phyloP scores from a whole-genome alignment of 2,329 filamentous ascomycete species.

The Xylariaceae sp. region DNA sequence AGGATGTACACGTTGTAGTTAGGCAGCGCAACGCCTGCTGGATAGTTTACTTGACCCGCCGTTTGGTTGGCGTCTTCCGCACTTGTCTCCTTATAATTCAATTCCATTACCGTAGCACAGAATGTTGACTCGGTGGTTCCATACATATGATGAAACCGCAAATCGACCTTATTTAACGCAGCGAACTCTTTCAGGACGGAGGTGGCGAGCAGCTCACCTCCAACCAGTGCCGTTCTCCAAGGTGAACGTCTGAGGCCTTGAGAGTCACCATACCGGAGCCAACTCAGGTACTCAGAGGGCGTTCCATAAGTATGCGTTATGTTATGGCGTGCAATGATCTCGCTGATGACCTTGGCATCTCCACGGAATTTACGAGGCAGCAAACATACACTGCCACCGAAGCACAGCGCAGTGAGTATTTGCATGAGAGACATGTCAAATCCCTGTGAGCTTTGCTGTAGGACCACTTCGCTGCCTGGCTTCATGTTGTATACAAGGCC shows the following conservation, averaged over 20 bases:
- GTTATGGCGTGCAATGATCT: conserved; percentile 39
- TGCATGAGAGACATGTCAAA: conserved; percentile 50
- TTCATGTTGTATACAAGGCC: conserved; percentile 9
- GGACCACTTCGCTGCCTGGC: conserved; percentile 26
- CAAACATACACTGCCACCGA: conserved; percentile 45
- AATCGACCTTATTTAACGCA: not conserved
- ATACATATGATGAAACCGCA: conserved; percentile 35
- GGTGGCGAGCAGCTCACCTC: conserved; percentile 20
- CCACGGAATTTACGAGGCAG: conserved; percentile 37
- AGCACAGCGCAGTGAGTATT: conserved; percentile 43
- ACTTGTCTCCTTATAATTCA: not conserved
- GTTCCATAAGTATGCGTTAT: not conserved
- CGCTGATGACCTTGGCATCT: conserved; percentile 42
- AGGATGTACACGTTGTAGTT: conserved; percentile 51
- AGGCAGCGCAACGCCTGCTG: conserved; percentile 7
- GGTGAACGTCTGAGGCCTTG: not conserved
- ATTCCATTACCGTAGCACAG: not conserved
- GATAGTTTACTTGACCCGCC: not conserved
- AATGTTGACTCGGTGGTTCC: conserved; percentile 38
- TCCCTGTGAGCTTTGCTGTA: conserved; percentile 47
- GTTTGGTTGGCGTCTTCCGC: too few species aligned
- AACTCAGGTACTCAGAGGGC: not conserved
- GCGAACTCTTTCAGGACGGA: conserved; percentile 22
- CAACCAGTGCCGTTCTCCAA: too few species aligned
- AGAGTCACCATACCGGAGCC: not conserved